Evolutionary conservation across 2,329 filamentous ascomycete genomes (phyloP).

Genomic region (Aspergillus jensenii): DNA sequence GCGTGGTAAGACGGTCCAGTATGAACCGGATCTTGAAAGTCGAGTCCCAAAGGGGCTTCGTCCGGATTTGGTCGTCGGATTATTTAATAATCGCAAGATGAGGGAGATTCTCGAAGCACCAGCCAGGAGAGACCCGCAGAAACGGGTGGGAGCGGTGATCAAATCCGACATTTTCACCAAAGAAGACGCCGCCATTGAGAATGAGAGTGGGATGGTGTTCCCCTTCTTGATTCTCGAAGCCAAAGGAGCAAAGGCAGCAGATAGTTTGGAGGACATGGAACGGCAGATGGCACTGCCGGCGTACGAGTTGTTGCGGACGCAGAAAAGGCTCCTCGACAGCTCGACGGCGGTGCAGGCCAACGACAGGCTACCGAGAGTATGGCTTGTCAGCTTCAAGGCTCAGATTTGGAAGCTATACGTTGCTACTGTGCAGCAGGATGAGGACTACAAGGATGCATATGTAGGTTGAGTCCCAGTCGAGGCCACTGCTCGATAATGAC

Average conservation of each 20-base stretch:
- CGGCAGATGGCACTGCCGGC: background rate
- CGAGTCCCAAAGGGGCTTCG: background rate
- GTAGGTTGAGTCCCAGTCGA: background rate
- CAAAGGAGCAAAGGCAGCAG: background rate
- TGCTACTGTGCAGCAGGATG: background rate
- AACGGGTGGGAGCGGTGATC: background rate
- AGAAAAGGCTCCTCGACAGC: background rate
- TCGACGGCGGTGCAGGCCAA: background rate
- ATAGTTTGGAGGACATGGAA: background rate
- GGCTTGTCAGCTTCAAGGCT: background rate
- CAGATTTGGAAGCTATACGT: background rate
- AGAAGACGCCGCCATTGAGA: background rate
- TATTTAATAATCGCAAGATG: background rate
- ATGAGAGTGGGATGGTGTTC: background rate
- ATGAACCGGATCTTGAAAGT: background rate
- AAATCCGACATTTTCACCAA: background rate
- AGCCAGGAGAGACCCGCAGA: background rate
- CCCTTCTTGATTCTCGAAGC: conserved; percentile 3
- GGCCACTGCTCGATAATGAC: no score
- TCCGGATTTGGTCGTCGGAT: background rate
- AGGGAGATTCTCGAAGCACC: background rate
- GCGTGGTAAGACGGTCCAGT: background rate
- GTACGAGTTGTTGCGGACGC: background rate
- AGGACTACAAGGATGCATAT: background rate
- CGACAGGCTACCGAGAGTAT: background rate